These are phyloP conservation scores for Musa schizocarpa DNA, from an alignment of 176 grass and related monocot species.

Conservation along the genomic window DNA sequence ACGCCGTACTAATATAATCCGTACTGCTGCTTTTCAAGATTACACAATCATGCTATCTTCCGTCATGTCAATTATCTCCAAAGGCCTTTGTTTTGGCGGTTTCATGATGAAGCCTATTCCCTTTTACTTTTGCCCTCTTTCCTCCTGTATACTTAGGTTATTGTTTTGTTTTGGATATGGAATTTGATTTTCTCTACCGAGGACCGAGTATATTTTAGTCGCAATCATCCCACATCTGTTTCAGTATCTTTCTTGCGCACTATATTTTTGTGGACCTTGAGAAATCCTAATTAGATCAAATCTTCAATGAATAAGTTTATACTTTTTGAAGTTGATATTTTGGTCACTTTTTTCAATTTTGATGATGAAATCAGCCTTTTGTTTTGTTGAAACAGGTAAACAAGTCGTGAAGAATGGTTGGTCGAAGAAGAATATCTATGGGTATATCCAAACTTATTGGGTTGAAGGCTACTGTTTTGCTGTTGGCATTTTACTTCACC, in stretches of 20 bases:
- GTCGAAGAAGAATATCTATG: slow-evolving; percentile 1
- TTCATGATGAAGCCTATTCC: background rate
- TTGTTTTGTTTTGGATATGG: background rate
- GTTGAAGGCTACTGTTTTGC: slow-evolving; percentile 10
- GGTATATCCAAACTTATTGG: slow-evolving; percentile 13
- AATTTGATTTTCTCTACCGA: background rate
- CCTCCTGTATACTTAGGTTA: background rate
- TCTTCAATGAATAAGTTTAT: background rate
- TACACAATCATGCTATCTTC: background rate
- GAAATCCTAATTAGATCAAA: too few species aligned
- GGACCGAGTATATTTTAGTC: background rate
- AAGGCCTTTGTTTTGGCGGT: background rate
- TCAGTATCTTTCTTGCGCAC: background rate
- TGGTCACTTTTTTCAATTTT: background rate
- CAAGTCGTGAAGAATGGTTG: background rate
- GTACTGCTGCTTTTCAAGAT: background rate
- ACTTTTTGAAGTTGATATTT: background rate
- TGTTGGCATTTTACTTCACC: slow-evolving; percentile 9
- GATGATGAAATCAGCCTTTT: background rate
- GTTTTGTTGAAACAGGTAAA: background rate
- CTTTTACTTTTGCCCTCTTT: background rate
- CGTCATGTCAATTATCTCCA: background rate
- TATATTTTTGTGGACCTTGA: too few species aligned
- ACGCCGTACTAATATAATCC: background rate
- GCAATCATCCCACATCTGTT: background rate